Percentiles rank a stretch among this genome's conserved stretches.
Conservation (phyloP, 495 filamentous ascomycete species). For the Neurospora sp. region DNA sequence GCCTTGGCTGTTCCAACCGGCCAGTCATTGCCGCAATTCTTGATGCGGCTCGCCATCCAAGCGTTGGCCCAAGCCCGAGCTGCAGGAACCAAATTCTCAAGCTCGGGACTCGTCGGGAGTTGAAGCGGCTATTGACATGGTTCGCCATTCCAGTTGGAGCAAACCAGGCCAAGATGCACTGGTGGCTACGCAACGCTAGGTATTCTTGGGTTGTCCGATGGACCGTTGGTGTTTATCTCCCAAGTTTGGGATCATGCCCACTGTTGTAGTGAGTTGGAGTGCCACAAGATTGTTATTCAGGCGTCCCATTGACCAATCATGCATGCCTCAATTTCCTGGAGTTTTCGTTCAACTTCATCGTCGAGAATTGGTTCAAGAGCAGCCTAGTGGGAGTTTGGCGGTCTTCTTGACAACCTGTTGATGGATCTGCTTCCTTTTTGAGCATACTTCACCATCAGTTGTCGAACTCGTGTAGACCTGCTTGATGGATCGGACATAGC, state of each 20-base stretch:
- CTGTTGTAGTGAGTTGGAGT: not conserved
- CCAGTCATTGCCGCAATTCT: not conserved
- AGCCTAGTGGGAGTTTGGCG: not conserved
- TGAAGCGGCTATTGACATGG: not conserved
- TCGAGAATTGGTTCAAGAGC: not conserved
- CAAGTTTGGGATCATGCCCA: not conserved
- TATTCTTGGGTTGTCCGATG: not conserved
- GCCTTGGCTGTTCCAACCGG: not conserved
- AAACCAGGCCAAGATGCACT: not conserved
- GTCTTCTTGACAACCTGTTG: not conserved
- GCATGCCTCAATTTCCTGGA: not conserved
- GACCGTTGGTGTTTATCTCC: not conserved
- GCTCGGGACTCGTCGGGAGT: not conserved
- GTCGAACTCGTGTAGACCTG: not conserved
- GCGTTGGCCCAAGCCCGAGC: not conserved
- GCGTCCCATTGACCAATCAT: not conserved
- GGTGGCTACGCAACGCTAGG: not conserved
- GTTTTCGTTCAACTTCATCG: no score
- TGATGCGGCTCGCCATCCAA: not conserved
- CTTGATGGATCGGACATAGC: not conserved
- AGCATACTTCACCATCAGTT: not conserved
- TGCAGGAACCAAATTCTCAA: not conserved
- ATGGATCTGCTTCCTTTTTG: not conserved
- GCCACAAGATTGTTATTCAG: not conserved
- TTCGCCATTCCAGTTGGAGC: not conserved